Base-by-base conservation (phyloP, 73 alveolate species). In the Paramecium primaurelia region DNA sequence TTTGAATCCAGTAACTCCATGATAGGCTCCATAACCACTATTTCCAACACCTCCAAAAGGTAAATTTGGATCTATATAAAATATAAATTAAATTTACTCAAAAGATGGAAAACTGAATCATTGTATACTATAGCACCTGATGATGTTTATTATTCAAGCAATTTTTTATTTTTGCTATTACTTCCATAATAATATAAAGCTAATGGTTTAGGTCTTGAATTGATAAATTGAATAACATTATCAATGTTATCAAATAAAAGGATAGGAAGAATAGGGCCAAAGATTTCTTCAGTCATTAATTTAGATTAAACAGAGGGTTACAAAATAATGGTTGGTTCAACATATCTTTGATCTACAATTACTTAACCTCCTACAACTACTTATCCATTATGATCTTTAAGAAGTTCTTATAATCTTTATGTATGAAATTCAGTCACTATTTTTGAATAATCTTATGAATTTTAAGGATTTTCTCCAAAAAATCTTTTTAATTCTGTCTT, bases 41-140 rank as follows among this genome's bases (percentile, higher is more conserved):
- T 96, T 95, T 3, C 99, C 99, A 45, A 97, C 99, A 71, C 99
- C 99, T 6, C 99, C 99, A 93, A 97, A 97, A 44, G 99, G 99
- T n/a, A 97, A 93, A 68, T 91, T 93, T 11, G 95, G 93, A 59
- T 60, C 86, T 60, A 49, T 6, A 18, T 22, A 22, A 22, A 22
- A 22, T 86, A 6, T 2, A 20, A 80, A 14, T 7, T 16, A 44
- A 11, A 18, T 26, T 45, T 80, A 32, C 95, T 77, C 36, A 97
- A 75, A 68, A 92, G 93, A 83, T 97, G 97, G 37, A 96, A 93
- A n/a, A 96, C 86, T 54, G 98, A 92, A 45, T 97, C 99, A 96
- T 97, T 97, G 36, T 93, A 69, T 49, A 88, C 98, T 73, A 96
- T 77, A 16, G 97, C 91, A 25, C 99, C 99, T 20, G 97, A 92